Evolutionary conservation across 2,329 filamentous ascomycete species (phyloP).

Genomic region (Penicillium crustosum): DNA sequence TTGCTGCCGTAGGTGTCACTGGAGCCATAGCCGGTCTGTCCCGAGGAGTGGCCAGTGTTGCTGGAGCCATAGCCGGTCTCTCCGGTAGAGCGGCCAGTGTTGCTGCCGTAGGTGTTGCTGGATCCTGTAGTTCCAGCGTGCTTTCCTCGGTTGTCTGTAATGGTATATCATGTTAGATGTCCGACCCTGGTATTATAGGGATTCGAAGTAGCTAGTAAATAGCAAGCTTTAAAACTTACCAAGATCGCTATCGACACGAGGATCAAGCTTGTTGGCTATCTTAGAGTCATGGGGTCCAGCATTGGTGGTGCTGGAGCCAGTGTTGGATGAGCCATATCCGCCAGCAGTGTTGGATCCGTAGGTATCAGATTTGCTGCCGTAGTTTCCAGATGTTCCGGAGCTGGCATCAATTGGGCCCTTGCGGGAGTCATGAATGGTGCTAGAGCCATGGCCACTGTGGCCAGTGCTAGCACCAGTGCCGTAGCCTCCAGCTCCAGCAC

Average conservation of each 20-base stretch:
- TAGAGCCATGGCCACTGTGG: conserved; percentile 1
- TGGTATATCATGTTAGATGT: background rate
- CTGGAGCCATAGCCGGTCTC: background rate
- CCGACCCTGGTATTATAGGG: too few species aligned
- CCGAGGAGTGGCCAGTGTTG: too few species aligned
- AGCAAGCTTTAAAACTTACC: conserved; percentile 13
- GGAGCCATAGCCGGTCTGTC: background rate
- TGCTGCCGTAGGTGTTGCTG: background rate
- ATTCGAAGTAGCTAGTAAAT: too few species aligned
- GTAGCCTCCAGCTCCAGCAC: background rate
- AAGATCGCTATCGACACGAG: conserved; percentile 36
- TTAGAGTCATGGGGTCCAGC: conserved; percentile 47
- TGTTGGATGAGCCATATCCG: conserved; percentile 12
- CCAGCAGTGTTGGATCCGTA: conserved; percentile 5
- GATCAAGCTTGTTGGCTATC: conserved; percentile 52
- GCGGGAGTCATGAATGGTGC: conserved; percentile 3
- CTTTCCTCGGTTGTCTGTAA: conserved; percentile 4
- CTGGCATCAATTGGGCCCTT: background rate
- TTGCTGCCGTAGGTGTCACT: background rate
- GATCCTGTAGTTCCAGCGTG: background rate
- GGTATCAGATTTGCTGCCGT: background rate
- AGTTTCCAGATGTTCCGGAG: background rate
- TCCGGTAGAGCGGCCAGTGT: background rate
- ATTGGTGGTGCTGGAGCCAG: conserved; percentile 11
- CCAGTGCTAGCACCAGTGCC: background rate